Percentiles rank a stretch among this genome's conserved stretches.
These are phyloP conservation scores for Ilyonectria destructans DNA, from an alignment of 2,329 filamentous ascomycete species.

Conservation along the genomic window DNA sequence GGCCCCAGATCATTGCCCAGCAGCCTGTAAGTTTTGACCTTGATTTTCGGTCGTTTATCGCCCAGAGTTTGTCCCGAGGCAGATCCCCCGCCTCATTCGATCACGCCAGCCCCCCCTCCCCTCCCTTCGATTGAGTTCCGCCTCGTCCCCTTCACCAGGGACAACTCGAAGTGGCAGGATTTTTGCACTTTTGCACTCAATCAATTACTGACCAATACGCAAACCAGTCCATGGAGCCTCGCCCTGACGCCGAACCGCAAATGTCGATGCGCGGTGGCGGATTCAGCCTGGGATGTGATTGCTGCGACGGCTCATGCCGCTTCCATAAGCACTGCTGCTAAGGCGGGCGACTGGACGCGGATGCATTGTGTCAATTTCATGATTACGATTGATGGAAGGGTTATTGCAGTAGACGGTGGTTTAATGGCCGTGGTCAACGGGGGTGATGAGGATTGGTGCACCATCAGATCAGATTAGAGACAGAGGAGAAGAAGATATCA, in stretches of 20 bases:
- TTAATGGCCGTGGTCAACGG: background rate
- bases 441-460: background rate
- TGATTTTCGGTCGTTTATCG: background rate
- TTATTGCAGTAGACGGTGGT: background rate
- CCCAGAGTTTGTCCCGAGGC: background rate
- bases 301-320: slow-evolving; percentile 50
- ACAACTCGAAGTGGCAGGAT: background rate
- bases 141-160: too few relatives aligned
- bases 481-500: background rate
- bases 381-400: background rate
- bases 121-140: background rate
- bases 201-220: slow-evolving; percentile 6
- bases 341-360: background rate
- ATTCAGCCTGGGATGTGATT: slow-evolving; percentile 48
- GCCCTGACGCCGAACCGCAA: slow-evolving; percentile 45
- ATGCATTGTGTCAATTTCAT: background rate
- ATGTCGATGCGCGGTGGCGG: slow-evolving; percentile 50
- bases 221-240: slow-evolving; percentile 42
- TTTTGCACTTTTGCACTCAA: background rate
- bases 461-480: background rate
- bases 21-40: slow-evolving; percentile 36
- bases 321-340: slow-evolving; percentile 53
- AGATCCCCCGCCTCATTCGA: background rate
- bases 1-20: slow-evolving; percentile 26
- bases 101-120: background rate